These are phyloP conservation scores for Hypoxylon sp. DNA, from an alignment of 2,329 filamentous ascomycete species.

Conservation along the genomic window DNA sequence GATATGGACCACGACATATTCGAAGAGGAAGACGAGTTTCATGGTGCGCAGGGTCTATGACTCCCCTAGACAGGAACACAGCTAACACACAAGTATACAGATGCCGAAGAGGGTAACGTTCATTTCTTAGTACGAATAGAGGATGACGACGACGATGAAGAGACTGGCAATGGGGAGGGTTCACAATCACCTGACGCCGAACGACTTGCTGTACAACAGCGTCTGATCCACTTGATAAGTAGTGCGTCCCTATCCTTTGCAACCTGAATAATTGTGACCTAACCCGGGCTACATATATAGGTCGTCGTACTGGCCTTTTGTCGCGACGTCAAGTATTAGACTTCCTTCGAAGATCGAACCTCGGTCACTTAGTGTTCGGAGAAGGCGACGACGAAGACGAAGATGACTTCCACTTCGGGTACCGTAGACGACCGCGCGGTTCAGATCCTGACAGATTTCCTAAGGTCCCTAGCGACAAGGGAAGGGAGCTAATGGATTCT, in stretches of 20 bases:
- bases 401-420: slow-evolving; percentile 57
- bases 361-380: slow-evolving; percentile 57
- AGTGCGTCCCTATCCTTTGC: slow-evolving; percentile 50
- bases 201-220: slow-evolving; percentile 40
- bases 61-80: neutral
- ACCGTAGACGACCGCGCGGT: slow-evolving; percentile 59
- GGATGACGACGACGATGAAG: slow-evolving; percentile 51
- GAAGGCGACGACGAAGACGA: slow-evolving; percentile 54
- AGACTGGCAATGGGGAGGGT: slow-evolving; percentile 45
- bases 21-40: slow-evolving; percentile 53
- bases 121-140: slow-evolving; percentile 53
- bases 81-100: slow-evolving; percentile 43
- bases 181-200: slow-evolving; percentile 41
- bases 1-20: slow-evolving; percentile 47
- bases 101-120: slow-evolving; percentile 52
- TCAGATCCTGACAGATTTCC: slow-evolving; percentile 77
- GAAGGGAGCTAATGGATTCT: slow-evolving; percentile 83
- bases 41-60: slow-evolving; percentile 46
- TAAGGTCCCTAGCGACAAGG: slow-evolving; percentile 85
- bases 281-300: slow-evolving; percentile 47
- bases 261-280: slow-evolving; percentile 52
- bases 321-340: slow-evolving; percentile 60
- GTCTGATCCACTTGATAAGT: slow-evolving; percentile 52
- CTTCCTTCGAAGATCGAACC: slow-evolving; percentile 58
- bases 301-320: slow-evolving; percentile 47